Percentiles rank a stretch among this genome's conserved stretches.
Evolutionary conservation across 164 flowering plant species (phyloP).

Genomic region (Umbellularia californica): DNA sequence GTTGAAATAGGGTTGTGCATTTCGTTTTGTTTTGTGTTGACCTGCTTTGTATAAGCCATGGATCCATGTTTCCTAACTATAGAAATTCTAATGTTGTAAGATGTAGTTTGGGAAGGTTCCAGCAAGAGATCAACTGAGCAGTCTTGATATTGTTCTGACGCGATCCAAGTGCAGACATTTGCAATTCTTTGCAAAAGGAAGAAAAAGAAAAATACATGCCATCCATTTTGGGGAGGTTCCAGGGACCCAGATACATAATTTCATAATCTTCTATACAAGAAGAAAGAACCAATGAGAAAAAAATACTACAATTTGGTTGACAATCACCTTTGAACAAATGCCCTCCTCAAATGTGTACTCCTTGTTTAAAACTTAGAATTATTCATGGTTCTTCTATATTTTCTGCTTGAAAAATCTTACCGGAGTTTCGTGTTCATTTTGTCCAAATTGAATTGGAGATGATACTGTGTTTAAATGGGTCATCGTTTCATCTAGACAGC

Average conservation of each 20-base stretch:
- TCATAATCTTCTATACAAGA: not conserved
- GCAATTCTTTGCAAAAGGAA: slow-evolving; percentile 1
- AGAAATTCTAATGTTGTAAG: not conserved
- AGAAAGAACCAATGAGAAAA: not conserved
- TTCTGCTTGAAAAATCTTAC: no score
- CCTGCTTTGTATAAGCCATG: no score
- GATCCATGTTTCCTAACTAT: no score
- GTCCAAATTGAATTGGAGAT: no score
- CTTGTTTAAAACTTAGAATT: not conserved
- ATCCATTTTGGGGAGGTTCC: slow-evolving; percentile 2
- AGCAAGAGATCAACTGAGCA: slow-evolving; percentile 4
- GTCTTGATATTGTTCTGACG: slow-evolving; percentile 12
- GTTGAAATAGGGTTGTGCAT: no score
- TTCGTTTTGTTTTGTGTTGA: no score
- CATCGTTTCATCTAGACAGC: no score
- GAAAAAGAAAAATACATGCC: not conserved
- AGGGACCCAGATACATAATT: slow-evolving; percentile 9
- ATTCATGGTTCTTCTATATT: no score
- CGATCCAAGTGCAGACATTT: slow-evolving; percentile 1
- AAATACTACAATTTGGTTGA: not conserved
- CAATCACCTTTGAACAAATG: not conserved
- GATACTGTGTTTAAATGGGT: no score
- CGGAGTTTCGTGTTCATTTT: no score
- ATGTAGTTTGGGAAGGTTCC: not conserved
- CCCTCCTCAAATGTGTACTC: not conserved